Conservation (phyloP, 2,329 filamentous ascomycete genomes). For the Penicillium psychrosexuale region DNA sequence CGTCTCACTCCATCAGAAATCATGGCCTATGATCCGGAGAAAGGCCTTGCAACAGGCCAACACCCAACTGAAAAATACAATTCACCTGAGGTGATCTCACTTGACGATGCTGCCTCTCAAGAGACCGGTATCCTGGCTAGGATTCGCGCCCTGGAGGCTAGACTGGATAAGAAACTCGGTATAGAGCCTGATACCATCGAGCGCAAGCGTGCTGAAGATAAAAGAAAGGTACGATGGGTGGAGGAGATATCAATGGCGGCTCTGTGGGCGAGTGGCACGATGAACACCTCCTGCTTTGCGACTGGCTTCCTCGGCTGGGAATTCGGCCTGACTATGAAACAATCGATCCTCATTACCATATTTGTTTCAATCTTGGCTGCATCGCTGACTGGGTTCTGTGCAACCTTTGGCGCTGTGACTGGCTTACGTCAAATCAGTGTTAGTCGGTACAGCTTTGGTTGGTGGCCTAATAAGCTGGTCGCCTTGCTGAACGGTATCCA, state of each 20-base stretch:
- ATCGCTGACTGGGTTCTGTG: not conserved
- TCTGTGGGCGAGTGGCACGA: not conserved
- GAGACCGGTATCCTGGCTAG: not conserved
- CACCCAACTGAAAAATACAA: not conserved
- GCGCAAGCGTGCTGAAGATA: not conserved
- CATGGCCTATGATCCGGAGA: not conserved
- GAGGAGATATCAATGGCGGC: not conserved
- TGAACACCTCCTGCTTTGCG: not conserved
- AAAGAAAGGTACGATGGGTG: not conserved
- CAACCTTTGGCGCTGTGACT: not conserved
- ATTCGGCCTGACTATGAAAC: not conserved
- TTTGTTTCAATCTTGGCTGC: not conserved
- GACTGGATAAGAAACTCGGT: not conserved
- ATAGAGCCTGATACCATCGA: not conserved
- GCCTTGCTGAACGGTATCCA: not conserved
- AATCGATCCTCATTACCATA: not conserved
- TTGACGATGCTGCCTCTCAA: not conserved
- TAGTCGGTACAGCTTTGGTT: not conserved
- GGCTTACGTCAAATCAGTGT: not conserved
- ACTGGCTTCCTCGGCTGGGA: not conserved
- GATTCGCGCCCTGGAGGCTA: not conserved
- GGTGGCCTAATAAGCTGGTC: not conserved
- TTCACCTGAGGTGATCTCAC: not conserved
- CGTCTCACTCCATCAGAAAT: not conserved
- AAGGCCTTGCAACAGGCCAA: not conserved